These are phyloP conservation scores for Anethum foeniculum DNA, from an alignment of 140 eudicot species.

Conservation along the genomic window DNA sequence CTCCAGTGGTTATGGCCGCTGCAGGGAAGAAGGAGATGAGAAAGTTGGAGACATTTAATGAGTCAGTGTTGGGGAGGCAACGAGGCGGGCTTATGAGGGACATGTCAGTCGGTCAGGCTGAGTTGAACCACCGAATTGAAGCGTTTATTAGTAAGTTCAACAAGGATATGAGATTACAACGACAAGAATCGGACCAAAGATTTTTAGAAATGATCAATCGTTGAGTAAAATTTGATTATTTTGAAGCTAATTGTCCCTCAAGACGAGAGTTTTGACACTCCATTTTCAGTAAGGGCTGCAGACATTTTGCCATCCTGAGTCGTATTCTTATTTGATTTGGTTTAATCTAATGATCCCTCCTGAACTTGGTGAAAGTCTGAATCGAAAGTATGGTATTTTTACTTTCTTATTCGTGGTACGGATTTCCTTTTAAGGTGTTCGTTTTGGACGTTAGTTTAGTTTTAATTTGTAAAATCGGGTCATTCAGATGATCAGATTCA, in stretches of 20 bases:
- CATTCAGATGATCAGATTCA: neutral
- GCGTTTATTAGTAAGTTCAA: slow-evolving; percentile 52
- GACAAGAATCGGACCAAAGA: slow-evolving; percentile 38
- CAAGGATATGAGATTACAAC: slow-evolving; percentile 43
- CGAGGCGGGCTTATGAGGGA: slow-evolving; percentile 44
- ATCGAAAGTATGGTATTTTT: neutral
- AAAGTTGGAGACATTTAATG: slow-evolving; percentile 54
- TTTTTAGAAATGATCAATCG: slow-evolving; percentile 16
- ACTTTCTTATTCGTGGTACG: neutral
- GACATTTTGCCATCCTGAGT: neutral
- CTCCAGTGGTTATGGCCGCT: neutral
- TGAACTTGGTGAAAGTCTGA: neutral
- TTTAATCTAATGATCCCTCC: neutral
- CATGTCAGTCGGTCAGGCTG: slow-evolving; percentile 46
- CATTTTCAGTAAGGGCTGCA: neutral
- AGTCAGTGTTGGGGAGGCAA: slow-evolving; percentile 27
- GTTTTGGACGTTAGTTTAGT: neutral
- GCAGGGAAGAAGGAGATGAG: slow-evolving; percentile 29
- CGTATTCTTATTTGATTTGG: neutral
- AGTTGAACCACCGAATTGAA: slow-evolving; percentile 52
- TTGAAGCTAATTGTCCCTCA: neutral
- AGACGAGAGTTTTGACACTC: neutral
- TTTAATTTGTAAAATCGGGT: neutral
- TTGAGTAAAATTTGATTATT: neutral
- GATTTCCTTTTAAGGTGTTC: neutral